Conservation (phyloP, 148 eudicot genomes). For the Agrostemma githago region DNA sequence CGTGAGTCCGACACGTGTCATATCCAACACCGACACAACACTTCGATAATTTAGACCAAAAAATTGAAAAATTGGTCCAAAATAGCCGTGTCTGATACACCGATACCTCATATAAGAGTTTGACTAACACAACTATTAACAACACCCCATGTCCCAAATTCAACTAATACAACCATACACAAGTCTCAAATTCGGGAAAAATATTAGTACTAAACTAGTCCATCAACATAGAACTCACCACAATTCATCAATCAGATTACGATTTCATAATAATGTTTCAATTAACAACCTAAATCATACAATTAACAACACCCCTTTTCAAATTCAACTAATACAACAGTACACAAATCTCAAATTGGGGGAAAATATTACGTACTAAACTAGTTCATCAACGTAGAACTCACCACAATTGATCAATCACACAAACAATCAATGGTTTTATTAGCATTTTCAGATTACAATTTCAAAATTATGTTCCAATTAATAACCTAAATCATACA, state of each 20-base stretch:
- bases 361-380: not conserved
- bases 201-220: not conserved
- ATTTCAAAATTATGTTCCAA: not conserved
- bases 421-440: not conserved
- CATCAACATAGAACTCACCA: not conserved
- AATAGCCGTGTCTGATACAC: no score
- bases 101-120: no score
- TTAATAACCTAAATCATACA: not conserved
- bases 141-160: slow-evolving; percentile 14
- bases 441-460: not conserved
- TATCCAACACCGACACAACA: no score
- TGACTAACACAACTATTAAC: not conserved
- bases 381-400: not conserved
- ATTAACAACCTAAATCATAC: not conserved
- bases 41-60: no score
- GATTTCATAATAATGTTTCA: not conserved
- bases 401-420: slow-evolving; percentile 23
- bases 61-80: no score
- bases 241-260: slow-evolving; percentile 18
- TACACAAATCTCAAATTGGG: not conserved
- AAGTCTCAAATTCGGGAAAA: not conserved
- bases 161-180: not conserved
- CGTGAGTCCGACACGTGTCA: no score
- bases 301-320: slow-evolving; percentile 7
- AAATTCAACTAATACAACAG: slow-evolving; percentile 7